A percentile compares a stretch with the other conserved stretches of the same genome.
Conservation (phyloP, 345 rosid genomes). For the Aquilaria yunnanensis region DNA sequence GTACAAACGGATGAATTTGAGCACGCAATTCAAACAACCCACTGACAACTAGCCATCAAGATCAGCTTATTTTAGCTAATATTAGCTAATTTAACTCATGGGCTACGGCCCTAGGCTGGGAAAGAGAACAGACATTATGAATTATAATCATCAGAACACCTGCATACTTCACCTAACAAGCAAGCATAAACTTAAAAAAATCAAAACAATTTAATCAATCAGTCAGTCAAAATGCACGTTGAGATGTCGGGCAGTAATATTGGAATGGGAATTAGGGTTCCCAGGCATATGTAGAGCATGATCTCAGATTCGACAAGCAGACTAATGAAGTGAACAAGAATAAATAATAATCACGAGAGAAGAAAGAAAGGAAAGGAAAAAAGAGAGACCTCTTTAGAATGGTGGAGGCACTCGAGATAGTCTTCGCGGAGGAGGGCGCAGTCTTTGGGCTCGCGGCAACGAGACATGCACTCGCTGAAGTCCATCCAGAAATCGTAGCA, state of each 20-base stretch:
- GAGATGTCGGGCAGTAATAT: no score
- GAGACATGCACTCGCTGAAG: slow-evolving; percentile 96
- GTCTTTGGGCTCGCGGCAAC: slow-evolving; percentile 93
- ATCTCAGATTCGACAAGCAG: neutral
- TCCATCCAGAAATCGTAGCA: slow-evolving; percentile 92
- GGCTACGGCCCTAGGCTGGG: no score
- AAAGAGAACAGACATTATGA: no score
- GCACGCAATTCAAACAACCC: no score
- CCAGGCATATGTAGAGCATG: neutral
- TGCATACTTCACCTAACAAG: no score
- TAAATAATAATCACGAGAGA: neutral
- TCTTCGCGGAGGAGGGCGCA: slow-evolving; percentile 87
- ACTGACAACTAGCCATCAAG: no score
- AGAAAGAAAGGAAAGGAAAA: neutral
- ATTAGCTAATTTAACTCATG: no score
- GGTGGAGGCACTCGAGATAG: slow-evolving; percentile 98
- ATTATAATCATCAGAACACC: no score
- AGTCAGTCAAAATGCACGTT: no score
- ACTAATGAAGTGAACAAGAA: neutral
- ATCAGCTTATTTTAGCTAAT: no score
- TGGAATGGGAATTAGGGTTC: slow-evolving; percentile 6
- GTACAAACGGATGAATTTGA: no score
- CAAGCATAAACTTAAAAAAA: neutral
- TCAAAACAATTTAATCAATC: neutral
- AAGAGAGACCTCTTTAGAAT: slow-evolving; percentile 79